A percentile compares a stretch with the other conserved stretches of the same genome.
Conservation (phyloP, 805 yeast species). For the Candida berthetii region DNA sequence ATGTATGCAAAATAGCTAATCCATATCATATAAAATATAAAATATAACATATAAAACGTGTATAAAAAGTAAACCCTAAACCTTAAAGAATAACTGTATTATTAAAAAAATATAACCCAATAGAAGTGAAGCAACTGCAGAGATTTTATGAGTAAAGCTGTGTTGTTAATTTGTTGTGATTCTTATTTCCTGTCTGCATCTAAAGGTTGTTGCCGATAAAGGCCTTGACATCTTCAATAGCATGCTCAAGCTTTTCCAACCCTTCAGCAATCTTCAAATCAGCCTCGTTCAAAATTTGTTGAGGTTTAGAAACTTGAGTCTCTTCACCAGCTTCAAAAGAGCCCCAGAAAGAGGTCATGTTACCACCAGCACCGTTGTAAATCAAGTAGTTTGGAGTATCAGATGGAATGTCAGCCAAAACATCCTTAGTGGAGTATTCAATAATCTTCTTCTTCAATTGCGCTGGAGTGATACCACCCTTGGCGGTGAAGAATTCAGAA, state of each 20-base stretch:
- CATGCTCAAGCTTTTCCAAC: slow-evolving; percentile 13
- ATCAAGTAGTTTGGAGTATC: slow-evolving; percentile 76
- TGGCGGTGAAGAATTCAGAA: slow-evolving; percentile 54
- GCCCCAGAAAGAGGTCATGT: slow-evolving; percentile 32
- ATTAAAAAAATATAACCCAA: neutral
- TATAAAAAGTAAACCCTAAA: no score
- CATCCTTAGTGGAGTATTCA: slow-evolving; percentile 57
- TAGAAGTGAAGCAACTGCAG: neutral
- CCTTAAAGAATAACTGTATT: no score
- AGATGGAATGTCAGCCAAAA: slow-evolving; percentile 55
- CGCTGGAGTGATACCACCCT: slow-evolving; percentile 54
- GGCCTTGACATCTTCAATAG: slow-evolving; percentile 1
- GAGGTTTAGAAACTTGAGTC: neutral
- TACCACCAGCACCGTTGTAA: slow-evolving; percentile 78
- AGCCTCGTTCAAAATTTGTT: neutral
- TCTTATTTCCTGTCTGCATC: no score
- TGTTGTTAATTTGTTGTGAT: no score
- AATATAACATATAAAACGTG: no score
- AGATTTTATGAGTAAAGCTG: no score
- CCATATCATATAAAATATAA: no score
- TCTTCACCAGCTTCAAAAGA: slow-evolving; percentile 1
- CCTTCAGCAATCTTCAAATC: neutral
- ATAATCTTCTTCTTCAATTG: slow-evolving; percentile 74
- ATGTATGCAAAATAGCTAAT: no score
- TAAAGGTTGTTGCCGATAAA: slow-evolving; percentile 1